phyloP scores from a whole-genome alignment of 345 rosid genomes.

The Linum tenue region DNA sequence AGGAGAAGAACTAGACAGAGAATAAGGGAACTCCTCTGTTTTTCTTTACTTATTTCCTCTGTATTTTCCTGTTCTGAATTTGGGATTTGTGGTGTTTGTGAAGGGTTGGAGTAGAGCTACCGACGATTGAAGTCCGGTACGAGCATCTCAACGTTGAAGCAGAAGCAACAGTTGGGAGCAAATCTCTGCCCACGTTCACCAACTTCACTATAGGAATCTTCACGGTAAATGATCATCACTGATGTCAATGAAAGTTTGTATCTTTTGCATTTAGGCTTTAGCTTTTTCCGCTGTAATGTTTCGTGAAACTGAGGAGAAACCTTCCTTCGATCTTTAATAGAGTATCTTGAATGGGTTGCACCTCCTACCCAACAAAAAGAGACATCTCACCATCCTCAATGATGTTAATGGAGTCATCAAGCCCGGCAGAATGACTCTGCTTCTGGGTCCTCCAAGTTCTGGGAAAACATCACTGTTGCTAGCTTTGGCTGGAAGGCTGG shows the following conservation, averaged over 20 bases:
- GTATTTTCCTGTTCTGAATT: neutral
- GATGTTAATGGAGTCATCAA: slow-evolving; percentile 11
- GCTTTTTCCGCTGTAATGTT: neutral
- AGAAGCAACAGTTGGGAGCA: neutral
- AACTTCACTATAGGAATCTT: neutral
- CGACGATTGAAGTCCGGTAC: slow-evolving; percentile 1
- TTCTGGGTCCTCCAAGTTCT: slow-evolving; percentile 9
- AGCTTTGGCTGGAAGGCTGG: slow-evolving; percentile 2
- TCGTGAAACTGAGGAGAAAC: neutral
- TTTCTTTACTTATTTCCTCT: too few relatives aligned
- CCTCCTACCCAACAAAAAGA: slow-evolving; percentile 2
- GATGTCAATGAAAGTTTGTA: neutral
- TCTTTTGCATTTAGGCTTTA: too few relatives aligned
- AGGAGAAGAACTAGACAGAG: too few relatives aligned
- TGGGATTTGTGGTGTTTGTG: neutral
- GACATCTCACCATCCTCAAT: neutral
- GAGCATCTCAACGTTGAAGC: slow-evolving; percentile 6
- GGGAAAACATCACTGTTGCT: slow-evolving; percentile 2
- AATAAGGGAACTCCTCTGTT: too few relatives aligned
- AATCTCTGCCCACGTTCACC: neutral
- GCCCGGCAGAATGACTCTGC: slow-evolving; percentile 5
- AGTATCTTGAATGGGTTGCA: neutral
- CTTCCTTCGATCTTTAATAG: neutral
- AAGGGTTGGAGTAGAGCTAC: slow-evolving; percentile 5
- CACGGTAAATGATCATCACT: neutral